Conservation (phyloP, 495 filamentous ascomycete genomes). For the Apiosordaria backusii region DNA sequence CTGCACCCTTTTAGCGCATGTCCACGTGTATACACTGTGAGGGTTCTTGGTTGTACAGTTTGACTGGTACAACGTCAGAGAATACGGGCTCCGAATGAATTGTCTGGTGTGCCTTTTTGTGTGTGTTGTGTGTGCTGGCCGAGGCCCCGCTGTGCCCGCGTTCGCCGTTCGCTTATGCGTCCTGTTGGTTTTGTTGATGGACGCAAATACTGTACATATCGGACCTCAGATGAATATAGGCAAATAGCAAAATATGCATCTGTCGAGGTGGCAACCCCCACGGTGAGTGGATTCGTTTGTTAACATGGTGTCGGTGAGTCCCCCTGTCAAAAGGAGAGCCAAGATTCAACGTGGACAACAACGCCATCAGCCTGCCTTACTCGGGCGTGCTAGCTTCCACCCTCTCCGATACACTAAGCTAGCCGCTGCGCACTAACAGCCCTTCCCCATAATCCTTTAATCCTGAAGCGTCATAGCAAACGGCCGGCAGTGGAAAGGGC, state of each 20-base stretch:
- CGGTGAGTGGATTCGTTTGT: background rate
- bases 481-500: no score
- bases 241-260: background rate
- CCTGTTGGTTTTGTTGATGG: background rate
- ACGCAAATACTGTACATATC: background rate
- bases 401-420: background rate
- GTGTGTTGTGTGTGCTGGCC: background rate
- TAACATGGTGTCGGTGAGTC: background rate
- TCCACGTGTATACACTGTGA: slow-evolving; percentile 1
- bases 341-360: background rate
- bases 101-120: background rate
- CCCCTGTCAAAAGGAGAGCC: background rate
- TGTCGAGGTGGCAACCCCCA: background rate
- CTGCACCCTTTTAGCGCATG: slow-evolving; percentile 4
- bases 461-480: no score
- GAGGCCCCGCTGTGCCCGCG: background rate
- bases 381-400: background rate
- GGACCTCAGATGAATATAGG: no score
- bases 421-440: background rate
- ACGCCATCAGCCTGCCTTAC: background rate
- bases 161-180: background rate
- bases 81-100: slow-evolving; percentile 3
- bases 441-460: no score
- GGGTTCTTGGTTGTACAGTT: background rate
- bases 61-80: slow-evolving; percentile 1